phyloP scores from a whole-genome alignment of 805 yeast species.

The Phaffomyces opuntiae region DNA sequence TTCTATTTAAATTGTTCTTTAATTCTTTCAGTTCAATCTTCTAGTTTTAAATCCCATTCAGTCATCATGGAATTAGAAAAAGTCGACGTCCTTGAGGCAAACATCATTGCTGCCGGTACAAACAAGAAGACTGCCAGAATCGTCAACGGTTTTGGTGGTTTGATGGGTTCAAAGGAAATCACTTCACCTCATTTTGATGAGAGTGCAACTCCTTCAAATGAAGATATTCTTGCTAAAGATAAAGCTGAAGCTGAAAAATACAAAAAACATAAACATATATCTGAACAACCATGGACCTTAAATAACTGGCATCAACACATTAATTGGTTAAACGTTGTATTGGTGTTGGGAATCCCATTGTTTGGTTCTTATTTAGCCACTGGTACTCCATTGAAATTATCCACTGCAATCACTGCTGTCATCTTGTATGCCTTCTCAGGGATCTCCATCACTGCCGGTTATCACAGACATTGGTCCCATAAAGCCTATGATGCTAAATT shows the following conservation, averaged over 20 bases:
- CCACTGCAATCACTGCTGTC: slow-evolving; percentile 27
- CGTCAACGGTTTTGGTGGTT: slow-evolving; percentile 71
- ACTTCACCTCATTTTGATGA: slow-evolving; percentile 62
- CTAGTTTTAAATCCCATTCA: not conserved
- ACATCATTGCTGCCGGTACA: slow-evolving; percentile 77
- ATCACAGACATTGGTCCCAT: slow-evolving; percentile 77
- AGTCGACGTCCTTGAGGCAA: slow-evolving; percentile 63
- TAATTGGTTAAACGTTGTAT: slow-evolving; percentile 68
- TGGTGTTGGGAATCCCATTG: slow-evolving; percentile 57
- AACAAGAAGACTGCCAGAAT: slow-evolving; percentile 63
- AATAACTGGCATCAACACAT: slow-evolving; percentile 67
- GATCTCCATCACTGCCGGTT: slow-evolving; percentile 76
- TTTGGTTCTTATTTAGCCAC: slow-evolving; percentile 42
- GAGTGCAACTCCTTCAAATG: slow-evolving; percentile 14
- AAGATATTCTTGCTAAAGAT: slow-evolving; percentile 39
- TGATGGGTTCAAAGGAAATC: slow-evolving; percentile 78
- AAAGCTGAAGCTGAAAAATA: slow-evolving; percentile 33
- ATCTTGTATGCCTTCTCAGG: slow-evolving; percentile 55
- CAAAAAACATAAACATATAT: slow-evolving; percentile 45
- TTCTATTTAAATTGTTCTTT: not conserved
- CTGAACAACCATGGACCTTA: slow-evolving; percentile 73
- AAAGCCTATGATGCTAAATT: slow-evolving; percentile 58
- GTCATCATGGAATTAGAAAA: slow-evolving; percentile 13
- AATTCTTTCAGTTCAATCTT: not conserved
- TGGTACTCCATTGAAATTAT: slow-evolving; percentile 37